Evolutionary conservation across 352 stramenopile species (phyloP).

Genomic region (Phytophthora megakarya): DNA sequence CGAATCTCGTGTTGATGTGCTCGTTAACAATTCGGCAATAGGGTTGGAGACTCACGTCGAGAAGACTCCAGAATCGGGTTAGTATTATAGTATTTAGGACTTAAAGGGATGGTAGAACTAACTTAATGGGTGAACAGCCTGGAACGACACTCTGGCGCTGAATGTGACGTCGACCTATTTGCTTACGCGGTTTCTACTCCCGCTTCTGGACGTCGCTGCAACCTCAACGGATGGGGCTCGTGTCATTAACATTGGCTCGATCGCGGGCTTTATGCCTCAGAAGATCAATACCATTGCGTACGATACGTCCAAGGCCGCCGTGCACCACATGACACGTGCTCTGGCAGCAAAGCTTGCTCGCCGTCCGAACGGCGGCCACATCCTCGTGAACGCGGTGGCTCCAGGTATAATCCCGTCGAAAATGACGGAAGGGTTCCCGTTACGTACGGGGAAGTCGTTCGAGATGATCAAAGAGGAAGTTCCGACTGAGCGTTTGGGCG

Average conservation of each 20-base stretch:
- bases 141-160: conserved; percentile 91
- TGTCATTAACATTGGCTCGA: conserved; percentile 80
- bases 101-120: conserved; percentile 14
- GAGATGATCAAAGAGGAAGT: conserved; percentile 72
- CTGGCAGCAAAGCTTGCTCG: conserved; percentile 91
- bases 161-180: conserved; percentile 98
- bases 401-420: conserved; percentile 91
- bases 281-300: conserved; percentile 93
- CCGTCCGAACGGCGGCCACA: conserved; percentile 79
- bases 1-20: conserved; percentile 85
- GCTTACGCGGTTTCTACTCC: conserved; percentile 90
- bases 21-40: conserved; percentile 94
- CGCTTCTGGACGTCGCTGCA: conserved; percentile 81
- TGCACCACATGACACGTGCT: conserved; percentile 95
- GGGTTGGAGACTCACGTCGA: conserved; percentile 18
- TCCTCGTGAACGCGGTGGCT: conserved; percentile 95
- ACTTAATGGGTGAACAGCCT: conserved; percentile 56
- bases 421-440: conserved; percentile 87
- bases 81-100: too few species aligned
- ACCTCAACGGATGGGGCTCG: conserved; percentile 51
- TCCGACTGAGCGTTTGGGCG: conserved; percentile 85
- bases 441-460: conserved; percentile 46
- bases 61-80: conserved; percentile 50
- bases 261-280: conserved; percentile 84
- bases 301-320: conserved; percentile 93